Base-by-base conservation (phyloP, 2,329 filamentous ascomycete genomes). In the Sporothrix brunneoviolacea region DNA sequence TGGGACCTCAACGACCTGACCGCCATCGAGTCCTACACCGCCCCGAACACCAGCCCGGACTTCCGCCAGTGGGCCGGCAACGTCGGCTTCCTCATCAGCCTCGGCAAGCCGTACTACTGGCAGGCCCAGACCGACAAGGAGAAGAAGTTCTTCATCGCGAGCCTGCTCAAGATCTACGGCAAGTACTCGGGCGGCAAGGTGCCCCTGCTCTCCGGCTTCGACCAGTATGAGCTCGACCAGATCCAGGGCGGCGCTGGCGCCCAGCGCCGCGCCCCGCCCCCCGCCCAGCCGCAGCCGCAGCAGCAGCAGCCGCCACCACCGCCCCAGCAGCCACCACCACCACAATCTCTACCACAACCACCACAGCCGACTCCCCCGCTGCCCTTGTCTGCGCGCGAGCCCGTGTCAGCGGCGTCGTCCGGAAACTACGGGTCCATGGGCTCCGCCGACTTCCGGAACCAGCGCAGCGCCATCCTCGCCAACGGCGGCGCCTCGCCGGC, bases 61-160 rank as follows among this genome's bases (percentile, higher is more conserved):
- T 58, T 78, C 75, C 67, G 85, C 77, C 68, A 85, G 63, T 95
- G 88, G 87, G 91, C 89, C 19, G 84, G 86, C 47, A 84, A 84
- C 51, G 81, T 82, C 39, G 93, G 93, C 15, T 97, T 98, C 63
- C 74, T 86, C 22, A 88, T 97, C 45, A 93, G 84, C 2, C 79
- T 98, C 24, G 85, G 86, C 22, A 98, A 98, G 67, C 87, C 90
- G 0, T 98, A 98, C 69, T 98, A 93, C 67, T 98, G 93, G 93
- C 83, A 95, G 67, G 90, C 93, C 30, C 84, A 89, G 57, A 93
- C 88, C 1, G 79, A 88, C 48, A 96, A 96, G 71, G 93, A 98
- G 70, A 97, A 96, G 74, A 91, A 95, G 64, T 97, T 97, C 70
- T 98, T 98, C 68, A 93, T 98, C 61, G 90, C 88, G 30, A 96